A percentile compares a stretch with the other conserved stretches of the same genome.
Conservation (phyloP, 2,329 filamentous ascomycete species). For the Beauveria varroae region DNA sequence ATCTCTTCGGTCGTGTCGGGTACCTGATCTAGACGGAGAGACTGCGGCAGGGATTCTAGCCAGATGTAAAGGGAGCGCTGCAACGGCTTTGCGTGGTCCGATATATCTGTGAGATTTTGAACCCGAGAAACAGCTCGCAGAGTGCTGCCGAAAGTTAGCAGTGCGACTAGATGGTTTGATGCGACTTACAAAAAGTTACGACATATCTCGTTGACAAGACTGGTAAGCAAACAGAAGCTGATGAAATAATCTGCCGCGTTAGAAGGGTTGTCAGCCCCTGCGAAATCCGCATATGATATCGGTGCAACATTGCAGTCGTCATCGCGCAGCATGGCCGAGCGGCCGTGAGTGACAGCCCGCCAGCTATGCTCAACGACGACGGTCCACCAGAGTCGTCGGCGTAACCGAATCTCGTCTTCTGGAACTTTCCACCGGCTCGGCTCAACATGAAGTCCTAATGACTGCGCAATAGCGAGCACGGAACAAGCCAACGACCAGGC, state of each 20-base stretch:
- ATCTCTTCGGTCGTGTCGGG: constrained; percentile 5
- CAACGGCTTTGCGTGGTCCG: constrained; percentile 4
- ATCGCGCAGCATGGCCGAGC: constrained; percentile 13
- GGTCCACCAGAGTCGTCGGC: constrained; percentile 16
- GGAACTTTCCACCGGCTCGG: constrained; percentile 15
- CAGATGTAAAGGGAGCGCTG: constrained; percentile 13
- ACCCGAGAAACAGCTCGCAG: constrained; percentile 13
- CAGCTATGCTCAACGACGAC: constrained; percentile 16
- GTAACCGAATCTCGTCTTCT: constrained; percentile 12
- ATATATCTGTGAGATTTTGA: constrained; percentile 8
- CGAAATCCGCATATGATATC: constrained; percentile 11
- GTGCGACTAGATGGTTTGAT: not conserved
- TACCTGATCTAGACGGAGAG: constrained; percentile 2
- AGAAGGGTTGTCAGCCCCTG: not conserved
- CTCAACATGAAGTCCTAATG: constrained; percentile 14
- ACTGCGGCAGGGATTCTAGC: constrained; percentile 12
- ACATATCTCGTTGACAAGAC: constrained; percentile 10
- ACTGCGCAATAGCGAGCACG: constrained; percentile 13
- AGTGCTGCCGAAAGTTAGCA: constrained; percentile 8
- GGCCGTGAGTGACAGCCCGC: constrained; percentile 16
- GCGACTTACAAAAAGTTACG: constrained; percentile 14
- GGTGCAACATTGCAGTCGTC: constrained; percentile 16
- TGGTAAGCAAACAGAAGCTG: constrained; percentile 13
- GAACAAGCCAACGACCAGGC: constrained; percentile 13
- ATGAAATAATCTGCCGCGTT: constrained; percentile 12